Conservation (phyloP, 208 protist species). For the Plasmodiophora brassicae region DNA sequence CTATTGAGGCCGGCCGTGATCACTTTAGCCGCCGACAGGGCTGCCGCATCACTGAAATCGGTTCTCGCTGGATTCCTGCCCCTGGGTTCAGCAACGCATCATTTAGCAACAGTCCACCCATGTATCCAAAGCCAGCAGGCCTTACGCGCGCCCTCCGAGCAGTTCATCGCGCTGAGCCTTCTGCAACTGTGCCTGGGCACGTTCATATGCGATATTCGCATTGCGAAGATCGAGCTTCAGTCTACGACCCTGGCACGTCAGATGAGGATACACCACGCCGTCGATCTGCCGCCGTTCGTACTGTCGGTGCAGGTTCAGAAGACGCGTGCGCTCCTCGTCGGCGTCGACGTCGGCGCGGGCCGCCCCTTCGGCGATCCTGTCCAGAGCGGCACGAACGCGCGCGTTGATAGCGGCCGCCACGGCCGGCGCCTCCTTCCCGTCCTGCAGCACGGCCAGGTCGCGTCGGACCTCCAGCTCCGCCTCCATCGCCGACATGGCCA, state of each 20-base stretch:
- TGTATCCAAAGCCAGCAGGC: background rate
- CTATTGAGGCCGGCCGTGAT: background rate
- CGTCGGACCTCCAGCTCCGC: background rate
- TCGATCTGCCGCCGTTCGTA: background rate
- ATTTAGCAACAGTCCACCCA: background rate
- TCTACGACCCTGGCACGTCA: background rate
- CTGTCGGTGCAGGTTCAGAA: background rate
- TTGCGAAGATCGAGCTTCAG: slow-evolving; percentile 4
- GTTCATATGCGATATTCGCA: background rate
- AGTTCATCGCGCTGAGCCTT: background rate
- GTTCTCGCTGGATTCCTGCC: background rate
- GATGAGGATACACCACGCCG: background rate
- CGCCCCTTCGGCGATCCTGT: background rate
- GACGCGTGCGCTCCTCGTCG: background rate
- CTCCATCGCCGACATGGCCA: too few relatives aligned
- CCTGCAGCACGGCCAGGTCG: background rate
- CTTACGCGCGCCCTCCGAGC: background rate
- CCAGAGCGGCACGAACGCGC: background rate
- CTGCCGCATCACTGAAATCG: background rate
- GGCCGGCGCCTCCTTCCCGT: background rate
- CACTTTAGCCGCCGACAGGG: background rate
- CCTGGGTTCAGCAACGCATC: background rate
- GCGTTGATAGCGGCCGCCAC: background rate
- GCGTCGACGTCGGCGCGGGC: background rate
- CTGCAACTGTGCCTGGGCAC: background rate